Percentiles rank a stretch among this genome's conserved stretches.
Conservation (phyloP, 2,329 filamentous ascomycete genomes). For the Neonectria coccinea region DNA sequence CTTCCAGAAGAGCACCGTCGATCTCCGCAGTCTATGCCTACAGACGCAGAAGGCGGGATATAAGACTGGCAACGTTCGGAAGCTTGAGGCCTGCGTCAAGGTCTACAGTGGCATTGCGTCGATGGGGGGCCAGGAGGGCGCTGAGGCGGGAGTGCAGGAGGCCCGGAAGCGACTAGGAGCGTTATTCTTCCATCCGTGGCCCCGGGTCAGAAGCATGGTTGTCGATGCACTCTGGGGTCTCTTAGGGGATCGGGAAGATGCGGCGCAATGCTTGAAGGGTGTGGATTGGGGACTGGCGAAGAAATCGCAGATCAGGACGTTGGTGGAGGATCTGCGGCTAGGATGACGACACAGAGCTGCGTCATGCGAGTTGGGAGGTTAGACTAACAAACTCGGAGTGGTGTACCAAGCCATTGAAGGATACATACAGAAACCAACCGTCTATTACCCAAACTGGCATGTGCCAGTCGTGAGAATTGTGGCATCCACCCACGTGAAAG, state of each 20-base stretch:
- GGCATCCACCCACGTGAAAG: constrained; percentile 4
- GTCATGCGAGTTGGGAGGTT: constrained; percentile 4
- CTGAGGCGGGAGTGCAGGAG: constrained; percentile 55
- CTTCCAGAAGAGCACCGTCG: constrained; percentile 56
- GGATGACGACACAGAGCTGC: constrained; percentile 27
- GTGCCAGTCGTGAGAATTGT: constrained; percentile 16
- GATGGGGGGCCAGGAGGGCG: constrained; percentile 38
- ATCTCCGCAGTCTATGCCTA: constrained; percentile 72
- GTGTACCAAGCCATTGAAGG: constrained; percentile 21
- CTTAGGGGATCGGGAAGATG: constrained; percentile 46
- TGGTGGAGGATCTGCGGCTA: constrained; percentile 59
- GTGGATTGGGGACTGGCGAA: constrained; percentile 70
- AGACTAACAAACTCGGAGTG: constrained; percentile 11
- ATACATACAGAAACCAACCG: constrained; percentile 21
- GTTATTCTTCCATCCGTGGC: constrained; percentile 86
- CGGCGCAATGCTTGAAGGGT: constrained; percentile 57
- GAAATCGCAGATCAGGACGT: constrained; percentile 57
- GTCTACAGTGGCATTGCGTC: constrained; percentile 79
- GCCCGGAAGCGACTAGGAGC: constrained; percentile 77
- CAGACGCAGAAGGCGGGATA: constrained; percentile 83
- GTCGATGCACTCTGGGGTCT: constrained; percentile 71
- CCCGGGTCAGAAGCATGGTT: constrained; percentile 72
- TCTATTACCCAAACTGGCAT: constrained; percentile 18
- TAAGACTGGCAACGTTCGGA: constrained; percentile 84
- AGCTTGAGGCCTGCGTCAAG: constrained; percentile 82